Percentiles rank a stretch among this genome's conserved stretches.
Conservation (phyloP, 2,329 filamentous ascomycete genomes). For the Colletotrichum tamarilloi region DNA sequence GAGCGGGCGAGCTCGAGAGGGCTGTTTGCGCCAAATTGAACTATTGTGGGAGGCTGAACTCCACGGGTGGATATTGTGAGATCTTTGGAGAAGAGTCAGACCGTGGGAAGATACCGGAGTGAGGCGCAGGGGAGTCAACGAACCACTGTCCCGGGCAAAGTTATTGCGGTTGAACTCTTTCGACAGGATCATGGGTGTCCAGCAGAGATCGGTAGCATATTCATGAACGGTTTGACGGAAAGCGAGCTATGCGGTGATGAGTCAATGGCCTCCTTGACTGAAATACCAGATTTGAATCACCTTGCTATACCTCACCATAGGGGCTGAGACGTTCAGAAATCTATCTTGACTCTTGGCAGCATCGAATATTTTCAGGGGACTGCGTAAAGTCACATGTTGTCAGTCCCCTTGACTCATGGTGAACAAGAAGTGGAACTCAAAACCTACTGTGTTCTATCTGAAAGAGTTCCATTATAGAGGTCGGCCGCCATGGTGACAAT, state of each 20-base stretch:
- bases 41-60: slow-evolving; percentile 68
- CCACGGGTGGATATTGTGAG: slow-evolving; percentile 68
- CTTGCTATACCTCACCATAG: slow-evolving; percentile 77
- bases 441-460: slow-evolving; percentile 30
- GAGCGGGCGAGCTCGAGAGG: slow-evolving; percentile 72
- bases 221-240: slow-evolving; percentile 75
- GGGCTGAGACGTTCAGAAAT: slow-evolving; percentile 69
- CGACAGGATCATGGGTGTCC: slow-evolving; percentile 78
- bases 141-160: slow-evolving; percentile 70
- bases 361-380: slow-evolving; percentile 70
- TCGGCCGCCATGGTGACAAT: slow-evolving; percentile 22
- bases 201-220: slow-evolving; percentile 74
- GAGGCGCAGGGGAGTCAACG: slow-evolving; percentile 41
- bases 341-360: slow-evolving; percentile 61
- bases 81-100: slow-evolving; percentile 51
- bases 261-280: neutral
- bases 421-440: neutral
- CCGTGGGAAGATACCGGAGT: neutral
- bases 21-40: slow-evolving; percentile 74
- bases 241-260: slow-evolving; percentile 61
- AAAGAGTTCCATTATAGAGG: slow-evolving; percentile 27
- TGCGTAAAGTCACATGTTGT: slow-evolving; percentile 41
- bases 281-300: slow-evolving; percentile 39
- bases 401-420: neutral
- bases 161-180: slow-evolving; percentile 75